These are phyloP conservation scores for Westerdykella aurantiaca DNA, from an alignment of 2,329 filamentous ascomycete species.

Conservation along the genomic window DNA sequence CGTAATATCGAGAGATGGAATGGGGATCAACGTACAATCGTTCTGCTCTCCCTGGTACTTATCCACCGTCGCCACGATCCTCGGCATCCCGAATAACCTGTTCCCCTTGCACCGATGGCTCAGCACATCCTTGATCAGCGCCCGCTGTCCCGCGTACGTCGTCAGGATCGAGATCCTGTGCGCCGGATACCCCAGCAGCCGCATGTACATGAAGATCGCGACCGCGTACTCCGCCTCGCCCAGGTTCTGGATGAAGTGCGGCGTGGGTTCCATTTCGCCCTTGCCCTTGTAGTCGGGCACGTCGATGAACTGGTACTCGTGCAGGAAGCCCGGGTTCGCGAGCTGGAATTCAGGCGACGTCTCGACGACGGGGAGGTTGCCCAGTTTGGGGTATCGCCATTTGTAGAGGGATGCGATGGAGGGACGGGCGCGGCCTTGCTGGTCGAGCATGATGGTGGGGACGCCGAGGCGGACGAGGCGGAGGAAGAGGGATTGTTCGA, in stretches of 20 bases:
- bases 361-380: conserved; percentile 71
- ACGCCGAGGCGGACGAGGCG: conserved; percentile 85
- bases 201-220: conserved; percentile 95
- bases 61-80: conserved; percentile 88
- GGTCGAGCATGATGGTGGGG: conserved; percentile 83
- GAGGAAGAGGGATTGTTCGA: conserved; percentile 93
- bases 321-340: conserved; percentile 87
- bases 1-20: background rate
- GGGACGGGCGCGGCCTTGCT: conserved; percentile 85
- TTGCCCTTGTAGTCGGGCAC: conserved; percentile 87
- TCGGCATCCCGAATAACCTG: conserved; percentile 79
- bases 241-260: conserved; percentile 93
- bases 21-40: conserved; percentile 66
- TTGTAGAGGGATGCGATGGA: conserved; percentile 84
- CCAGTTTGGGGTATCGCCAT: conserved; percentile 82
- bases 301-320: conserved; percentile 95
- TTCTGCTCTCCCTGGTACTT: conserved; percentile 99
- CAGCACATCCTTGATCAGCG: conserved; percentile 82
- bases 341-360: conserved; percentile 63
- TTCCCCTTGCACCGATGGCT: conserved; percentile 76
- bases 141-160: conserved; percentile 88
- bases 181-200: conserved; percentile 85
- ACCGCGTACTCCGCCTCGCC: conserved; percentile 97
- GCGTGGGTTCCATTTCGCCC: conserved; percentile 82
- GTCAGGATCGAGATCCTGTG: conserved; percentile 79